Percentiles rank a stretch among this genome's conserved stretches.
Evolutionary conservation across 2,329 filamentous ascomycete species (phyloP).

Genomic region (Cladosporium sp.): DNA sequence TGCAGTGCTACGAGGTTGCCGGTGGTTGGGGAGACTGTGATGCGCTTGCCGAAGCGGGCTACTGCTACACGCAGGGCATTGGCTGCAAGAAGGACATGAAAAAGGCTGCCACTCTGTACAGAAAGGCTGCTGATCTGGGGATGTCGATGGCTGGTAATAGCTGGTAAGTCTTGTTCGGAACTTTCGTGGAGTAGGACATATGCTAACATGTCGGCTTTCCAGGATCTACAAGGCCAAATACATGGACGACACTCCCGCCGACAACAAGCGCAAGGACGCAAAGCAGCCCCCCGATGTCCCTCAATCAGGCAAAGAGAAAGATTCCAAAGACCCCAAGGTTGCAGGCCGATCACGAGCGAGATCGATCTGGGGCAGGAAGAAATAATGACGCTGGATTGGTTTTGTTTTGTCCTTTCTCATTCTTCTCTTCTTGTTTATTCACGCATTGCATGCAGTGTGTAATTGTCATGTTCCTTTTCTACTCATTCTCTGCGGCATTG

Average conservation of each 20-base stretch:
- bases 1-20: constrained; percentile 95
- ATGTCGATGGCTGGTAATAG: constrained; percentile 98
- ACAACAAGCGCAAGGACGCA: constrained; percentile 46
- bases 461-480: background rate
- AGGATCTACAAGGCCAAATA: constrained; percentile 99
- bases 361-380: constrained; percentile 29
- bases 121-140: constrained; percentile 85
- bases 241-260: constrained; percentile 57
- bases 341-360: constrained; percentile 22
- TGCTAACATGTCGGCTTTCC: background rate
- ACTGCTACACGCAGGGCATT: constrained; percentile 90
- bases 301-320: constrained; percentile 39
- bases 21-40: constrained; percentile 94
- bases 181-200: background rate
- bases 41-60: constrained; percentile 89
- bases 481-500: background rate
- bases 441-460: constrained; percentile 2
- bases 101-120: constrained; percentile 88
- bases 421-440: background rate
- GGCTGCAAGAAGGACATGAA: constrained; percentile 96
- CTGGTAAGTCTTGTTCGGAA: constrained; percentile 65
- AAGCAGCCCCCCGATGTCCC: constrained; percentile 75
- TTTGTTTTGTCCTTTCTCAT: background rate
- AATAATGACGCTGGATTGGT: constrained; percentile 15
- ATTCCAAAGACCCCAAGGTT: constrained; percentile 5